Evolutionary conservation across 2,329 filamentous ascomycete species (phyloP), one percentile per base, ranked within the genome.

Genomic region (Cercospora sesami): DNA sequence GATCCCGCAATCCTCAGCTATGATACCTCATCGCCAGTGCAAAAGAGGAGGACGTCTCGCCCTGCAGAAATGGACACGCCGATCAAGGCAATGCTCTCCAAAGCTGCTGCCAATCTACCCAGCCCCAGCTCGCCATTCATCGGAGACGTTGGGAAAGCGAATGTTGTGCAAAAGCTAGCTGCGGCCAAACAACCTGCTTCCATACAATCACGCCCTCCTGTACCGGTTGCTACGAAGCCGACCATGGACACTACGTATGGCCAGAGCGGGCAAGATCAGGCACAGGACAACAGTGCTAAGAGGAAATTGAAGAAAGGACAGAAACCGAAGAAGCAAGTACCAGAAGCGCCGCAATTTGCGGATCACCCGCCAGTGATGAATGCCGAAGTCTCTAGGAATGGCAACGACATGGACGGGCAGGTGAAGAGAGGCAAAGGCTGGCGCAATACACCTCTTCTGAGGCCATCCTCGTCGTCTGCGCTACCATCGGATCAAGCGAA

Each of bases 1-100:
- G 92, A 96, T 74, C 92, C 92, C 10, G 92, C 92, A 3, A 96
- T 96, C 65, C 78, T 96, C 57, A 93, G 91, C 76, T 86, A 92
- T 77, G 79, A 79, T 21, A 83, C 74, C 18, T 39, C 70, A 68
- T 79, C 74, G 61, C 77, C 75, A 58, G 73, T 66, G 16, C 71
- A 66, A 18, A 71, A 72, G 33, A 72, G 71, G 62, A 66, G 74
- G 3, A 69, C 69, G 21, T 63, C 71, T 58, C 67, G 68, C 39
- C 65, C 73, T 53, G 33, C 72, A 31, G 67, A 72, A 16, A 79
- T 81, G 18, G 79, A 81, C 6, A 82, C 80, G 26, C 81, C 81
- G 0, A 79, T 82, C 65, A 83, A 82, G 71, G 77, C 80, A 14
- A 73, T 78, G 60, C 66, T 78, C 53, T 72, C 77, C 21, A 75